Evolutionary conservation across 805 yeast genomes (phyloP), one percentile per base, ranked within the genome.

Genomic region (Sungouiozyma ichnusensis): DNA sequence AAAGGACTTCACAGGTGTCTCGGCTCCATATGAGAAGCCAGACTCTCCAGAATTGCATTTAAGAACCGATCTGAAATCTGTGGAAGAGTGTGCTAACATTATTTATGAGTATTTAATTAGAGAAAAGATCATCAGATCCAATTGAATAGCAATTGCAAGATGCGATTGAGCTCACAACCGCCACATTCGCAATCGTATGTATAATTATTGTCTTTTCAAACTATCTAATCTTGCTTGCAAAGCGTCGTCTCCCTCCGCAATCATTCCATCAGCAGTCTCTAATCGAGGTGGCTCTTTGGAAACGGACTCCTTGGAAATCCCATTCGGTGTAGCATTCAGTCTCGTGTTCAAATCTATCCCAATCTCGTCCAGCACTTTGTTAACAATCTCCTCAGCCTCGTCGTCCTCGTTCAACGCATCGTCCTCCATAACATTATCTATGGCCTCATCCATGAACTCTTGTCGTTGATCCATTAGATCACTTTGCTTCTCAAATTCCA

Each of bases 381-480:
- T 77, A 39, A 94, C 92, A 40, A 88, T 82, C 54, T 87, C 95
- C 56, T 88, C 96, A 3, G 83, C 81, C 60, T 88, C 95, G 50
- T 82, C 92, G 48, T 83, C 94, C 46, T 84, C 94, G 50, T 79
- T 83, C 44, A 85, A 77, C 54, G 85, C 97, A 56, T 81, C 86
- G 54, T 81, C 86, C 41, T 82, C 95, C 92, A 92, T 86, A 16
- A 92, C 84, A 60, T 90, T 96, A 58, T 92, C 99, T 53, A 92
- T 81, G 16, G 96, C 94, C 59, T 92, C 98, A 59, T 92, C 98
- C 83, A 92, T 92, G 77, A 94, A 85, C 61, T 94, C 99, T 63
- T 94, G 97, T 56, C 95, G 81, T 66, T 92, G 98, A 62, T 90
- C 97, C 97, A 92, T 92, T 53, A 94, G 68, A 58, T 94, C 98